Evolutionary conservation across 2,329 filamentous ascomycete genomes (phyloP).

Genomic region (Anthostomella pinea): DNA sequence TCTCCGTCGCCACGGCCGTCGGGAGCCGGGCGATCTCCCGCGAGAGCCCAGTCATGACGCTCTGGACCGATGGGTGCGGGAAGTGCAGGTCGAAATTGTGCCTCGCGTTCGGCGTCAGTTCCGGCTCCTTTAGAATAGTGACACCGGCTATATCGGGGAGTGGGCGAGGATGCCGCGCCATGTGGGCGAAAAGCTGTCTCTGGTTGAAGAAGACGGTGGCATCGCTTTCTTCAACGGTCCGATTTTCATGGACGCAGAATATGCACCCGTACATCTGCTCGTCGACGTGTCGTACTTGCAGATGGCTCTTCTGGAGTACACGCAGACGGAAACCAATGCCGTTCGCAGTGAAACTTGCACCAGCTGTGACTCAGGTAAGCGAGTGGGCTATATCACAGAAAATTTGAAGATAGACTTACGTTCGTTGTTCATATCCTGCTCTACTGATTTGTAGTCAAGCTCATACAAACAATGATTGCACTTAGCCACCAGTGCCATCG

Average conservation of each 20-base stretch:
- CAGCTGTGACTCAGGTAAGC: conserved; percentile 32
- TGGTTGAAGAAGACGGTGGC: conserved; percentile 56
- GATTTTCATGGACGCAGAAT: conserved; percentile 50
- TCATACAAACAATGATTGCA: conserved; percentile 54
- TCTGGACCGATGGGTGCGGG: conserved; percentile 36
- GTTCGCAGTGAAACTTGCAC: conserved; percentile 45
- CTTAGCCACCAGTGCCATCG: conserved; percentile 44
- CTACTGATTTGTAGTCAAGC: conserved; percentile 50
- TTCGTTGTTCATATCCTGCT: conserved; percentile 48
- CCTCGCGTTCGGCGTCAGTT: conserved; percentile 37
- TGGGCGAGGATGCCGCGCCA: conserved; percentile 52
- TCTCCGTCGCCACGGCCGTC: conserved; percentile 44
- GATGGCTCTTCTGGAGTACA: conserved; percentile 55
- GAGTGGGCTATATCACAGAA: background rate
- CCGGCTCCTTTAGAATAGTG: conserved; percentile 43
- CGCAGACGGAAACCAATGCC: conserved; percentile 51
- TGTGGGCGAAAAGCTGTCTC: conserved; percentile 50
- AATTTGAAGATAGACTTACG: conserved; percentile 34
- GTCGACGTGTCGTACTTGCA: conserved; percentile 47
- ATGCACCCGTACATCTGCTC: conserved; percentile 54
- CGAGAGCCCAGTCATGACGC: conserved; percentile 41
- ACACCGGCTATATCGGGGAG: conserved; percentile 48
- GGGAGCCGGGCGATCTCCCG: conserved; percentile 42
- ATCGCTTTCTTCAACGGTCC: conserved; percentile 52
- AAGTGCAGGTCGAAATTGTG: conserved; percentile 57